Percentiles rank a stretch among this genome's conserved stretches.
Evolutionary conservation across 805 yeast species (phyloP).

Genomic region (Lipomyces oligophaga): DNA sequence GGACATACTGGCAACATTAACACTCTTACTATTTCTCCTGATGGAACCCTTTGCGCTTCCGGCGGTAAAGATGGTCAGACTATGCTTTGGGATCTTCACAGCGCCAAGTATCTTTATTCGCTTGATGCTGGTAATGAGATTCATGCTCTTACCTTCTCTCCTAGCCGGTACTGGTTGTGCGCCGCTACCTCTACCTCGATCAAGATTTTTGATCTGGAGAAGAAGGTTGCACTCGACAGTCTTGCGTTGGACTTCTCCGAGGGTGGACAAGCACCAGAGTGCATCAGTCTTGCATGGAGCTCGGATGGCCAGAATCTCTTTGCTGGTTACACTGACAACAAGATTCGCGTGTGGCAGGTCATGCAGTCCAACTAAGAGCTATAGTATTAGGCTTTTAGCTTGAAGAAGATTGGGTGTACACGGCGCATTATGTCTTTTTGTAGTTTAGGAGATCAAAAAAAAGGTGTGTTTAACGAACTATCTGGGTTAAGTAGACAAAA

Average conservation of each 20-base stretch:
- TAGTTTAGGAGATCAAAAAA: too few relatives aligned
- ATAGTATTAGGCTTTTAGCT: too few relatives aligned
- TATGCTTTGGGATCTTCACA: slow-evolving; percentile 95
- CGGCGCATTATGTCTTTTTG: too few relatives aligned
- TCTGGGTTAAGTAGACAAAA: too few relatives aligned
- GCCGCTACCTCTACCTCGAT: slow-evolving; percentile 98
- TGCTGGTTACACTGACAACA: slow-evolving; percentile 99
- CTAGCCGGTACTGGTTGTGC: slow-evolving; percentile 99
- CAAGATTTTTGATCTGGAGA: slow-evolving; percentile 97
- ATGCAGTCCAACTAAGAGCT: slow-evolving; percentile 51
- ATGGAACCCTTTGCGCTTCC: slow-evolving; percentile 98
- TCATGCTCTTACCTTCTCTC: slow-evolving; percentile 98
- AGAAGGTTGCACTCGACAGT: slow-evolving; percentile 90
- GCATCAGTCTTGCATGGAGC: slow-evolving; percentile 98
- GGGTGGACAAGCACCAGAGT: slow-evolving; percentile 91
- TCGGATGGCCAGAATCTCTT: slow-evolving; percentile 99
- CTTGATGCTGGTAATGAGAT: slow-evolving; percentile 94
- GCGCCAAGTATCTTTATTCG: slow-evolving; percentile 83
- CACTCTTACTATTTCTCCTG: slow-evolving; percentile 97
- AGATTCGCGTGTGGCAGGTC: slow-evolving; percentile 99
- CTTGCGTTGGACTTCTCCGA: slow-evolving; percentile 96
- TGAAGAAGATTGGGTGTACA: too few relatives aligned
- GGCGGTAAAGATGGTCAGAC: slow-evolving; percentile 99
- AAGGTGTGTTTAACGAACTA: too few relatives aligned
- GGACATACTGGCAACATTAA: slow-evolving; percentile 99